Conservation (phyloP, 306 rosid genomes). For the Gynostemma pentaphyllum region DNA sequence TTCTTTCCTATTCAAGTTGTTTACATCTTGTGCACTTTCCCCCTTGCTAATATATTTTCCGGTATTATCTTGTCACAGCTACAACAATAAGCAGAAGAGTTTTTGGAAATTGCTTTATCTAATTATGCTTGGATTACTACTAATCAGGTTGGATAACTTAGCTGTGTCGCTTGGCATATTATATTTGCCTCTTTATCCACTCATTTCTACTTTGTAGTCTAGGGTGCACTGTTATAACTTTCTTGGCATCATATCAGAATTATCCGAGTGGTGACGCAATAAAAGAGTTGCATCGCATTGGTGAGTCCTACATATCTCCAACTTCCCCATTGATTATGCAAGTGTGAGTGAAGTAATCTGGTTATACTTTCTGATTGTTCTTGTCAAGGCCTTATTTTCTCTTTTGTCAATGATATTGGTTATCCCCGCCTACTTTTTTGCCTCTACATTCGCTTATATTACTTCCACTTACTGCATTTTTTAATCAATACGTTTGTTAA, state of each 20-base stretch:
- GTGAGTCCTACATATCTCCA: constrained; percentile 26
- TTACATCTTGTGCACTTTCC: neutral
- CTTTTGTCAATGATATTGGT: neutral
- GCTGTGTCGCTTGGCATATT: constrained; percentile 11
- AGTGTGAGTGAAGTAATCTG: neutral
- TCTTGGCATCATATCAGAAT: constrained; percentile 82
- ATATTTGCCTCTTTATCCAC: constrained; percentile 8
- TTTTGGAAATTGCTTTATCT: constrained; percentile 67
- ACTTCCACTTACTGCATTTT: neutral
- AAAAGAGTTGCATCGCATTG: constrained; percentile 49
- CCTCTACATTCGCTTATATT: neutral
- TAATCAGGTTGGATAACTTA: constrained; percentile 49
- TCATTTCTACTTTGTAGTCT: constrained; percentile 56
- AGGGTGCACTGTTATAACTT: constrained; percentile 57
- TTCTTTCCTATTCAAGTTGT: neutral
- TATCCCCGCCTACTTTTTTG: neutral
- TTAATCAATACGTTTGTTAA: neutral
- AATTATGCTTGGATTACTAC: constrained; percentile 46
- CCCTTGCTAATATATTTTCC: constrained; percentile 10
- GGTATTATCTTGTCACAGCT: constrained; percentile 42
- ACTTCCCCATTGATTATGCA: neutral
- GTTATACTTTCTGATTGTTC: neutral
- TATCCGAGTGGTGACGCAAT: constrained; percentile 89
- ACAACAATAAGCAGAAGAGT: constrained; percentile 69
- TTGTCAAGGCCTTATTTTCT: neutral